A percentile compares a stretch with the other conserved stretches of the same genome.
Conservation (phyloP, 805 yeast genomes). For the Starmera amethionina region DNA sequence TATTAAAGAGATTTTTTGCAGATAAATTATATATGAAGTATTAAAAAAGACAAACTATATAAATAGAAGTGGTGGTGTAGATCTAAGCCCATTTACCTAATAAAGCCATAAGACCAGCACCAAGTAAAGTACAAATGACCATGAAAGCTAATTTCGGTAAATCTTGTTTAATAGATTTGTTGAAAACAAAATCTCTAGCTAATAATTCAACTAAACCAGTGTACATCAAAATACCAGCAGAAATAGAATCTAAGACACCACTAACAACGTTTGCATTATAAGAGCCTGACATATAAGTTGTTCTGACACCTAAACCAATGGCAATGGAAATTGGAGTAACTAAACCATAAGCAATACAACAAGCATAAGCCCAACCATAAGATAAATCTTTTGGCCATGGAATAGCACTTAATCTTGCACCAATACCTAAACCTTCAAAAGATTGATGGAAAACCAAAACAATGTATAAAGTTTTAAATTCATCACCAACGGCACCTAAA, state of each 20-base stretch:
- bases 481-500: slow-evolving; percentile 54
- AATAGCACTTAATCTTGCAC: slow-evolving; percentile 55
- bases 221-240: slow-evolving; percentile 64
- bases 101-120: slow-evolving; percentile 65
- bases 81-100: slow-evolving; percentile 65
- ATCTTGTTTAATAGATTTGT: slow-evolving; percentile 30
- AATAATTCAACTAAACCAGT: slow-evolving; percentile 67
- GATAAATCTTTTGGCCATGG: slow-evolving; percentile 38
- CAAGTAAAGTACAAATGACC: slow-evolving; percentile 35
- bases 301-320: slow-evolving; percentile 65
- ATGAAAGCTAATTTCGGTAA: slow-evolving; percentile 29
- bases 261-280: slow-evolving; percentile 43
- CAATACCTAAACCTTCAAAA: slow-evolving; percentile 74
- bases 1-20: too few relatives aligned
- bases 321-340: slow-evolving; percentile 66
- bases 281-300: slow-evolving; percentile 43
- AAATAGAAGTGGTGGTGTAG: too few relatives aligned
- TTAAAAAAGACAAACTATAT: too few relatives aligned
- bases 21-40: too few relatives aligned
- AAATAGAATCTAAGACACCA: slow-evolving; percentile 61
- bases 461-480: slow-evolving; percentile 51
- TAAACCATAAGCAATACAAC: slow-evolving; percentile 41
- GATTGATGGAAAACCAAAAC: slow-evolving; percentile 68
- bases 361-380: slow-evolving; percentile 40
- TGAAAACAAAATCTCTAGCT: slow-evolving; percentile 61